Evolutionary conservation across 2,329 filamentous ascomycete genomes (phyloP), one percentile per base, ranked within the genome.

Genomic region (Talaromyces verruculosus): DNA sequence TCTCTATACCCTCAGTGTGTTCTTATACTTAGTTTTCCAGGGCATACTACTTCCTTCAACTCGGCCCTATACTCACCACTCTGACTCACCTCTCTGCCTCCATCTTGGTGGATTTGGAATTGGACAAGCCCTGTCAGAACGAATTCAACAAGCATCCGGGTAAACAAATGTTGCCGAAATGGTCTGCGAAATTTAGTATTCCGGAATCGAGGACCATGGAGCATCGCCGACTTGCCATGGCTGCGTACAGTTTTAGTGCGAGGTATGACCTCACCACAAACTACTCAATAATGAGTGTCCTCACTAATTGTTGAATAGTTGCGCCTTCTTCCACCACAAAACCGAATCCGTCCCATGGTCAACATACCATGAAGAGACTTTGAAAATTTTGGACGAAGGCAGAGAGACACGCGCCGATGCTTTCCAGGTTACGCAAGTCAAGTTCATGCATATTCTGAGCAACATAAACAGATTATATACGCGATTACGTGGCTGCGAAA

Each of bases 311-410:
- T 41, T 30, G 39, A 64, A 19, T 63, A 84, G 81, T 35, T 72
- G 78, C 61, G 73, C 79, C 3, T 75, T 74, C 1, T 82, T 80
- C 62, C 75, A 85, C 15, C 81, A 80, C 28, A 81, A 81, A 55
- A 78, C 81, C 60, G 84, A 88, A 63, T 68, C 80, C 0, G 77
- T 89, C 51, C 79, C 77, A 1, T 90, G 87, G 87, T 87, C 83
- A 0, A 69, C 82, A 0, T 82, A 87, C 61, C 82, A 89, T 77
- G 85, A 87, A 25, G 85, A 88, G 22, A 85, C 82, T 33, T 76
- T 89, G 0, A 73, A 79, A 6, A 68, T 78, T 0, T 73, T 89
- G 0, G 76, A 78, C 7, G 75, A 79, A 25, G 74, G 79, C 1
- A 78, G 77, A 2, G 84, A 87, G 60, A 78, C 78, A 22, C 75